Percentiles rank a stretch among this genome's conserved stretches.
Conservation (phyloP, 208 protist species). For the Naegleria lovaniensis region DNA sequence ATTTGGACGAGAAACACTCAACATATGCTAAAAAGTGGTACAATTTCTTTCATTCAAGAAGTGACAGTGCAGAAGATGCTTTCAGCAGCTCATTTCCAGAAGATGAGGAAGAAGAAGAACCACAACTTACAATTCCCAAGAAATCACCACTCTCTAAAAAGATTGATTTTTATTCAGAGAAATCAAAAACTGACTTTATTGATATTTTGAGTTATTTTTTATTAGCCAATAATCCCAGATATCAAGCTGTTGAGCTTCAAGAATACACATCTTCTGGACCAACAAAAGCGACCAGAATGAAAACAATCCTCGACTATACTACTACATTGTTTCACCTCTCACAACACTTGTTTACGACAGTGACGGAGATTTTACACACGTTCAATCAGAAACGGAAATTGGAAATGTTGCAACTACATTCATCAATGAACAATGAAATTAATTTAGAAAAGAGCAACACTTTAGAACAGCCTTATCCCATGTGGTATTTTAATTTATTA, state of each 20-base stretch:
- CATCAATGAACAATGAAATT: no score
- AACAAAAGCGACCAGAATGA: neutral
- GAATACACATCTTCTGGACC: neutral
- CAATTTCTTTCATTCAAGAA: neutral
- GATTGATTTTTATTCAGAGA: neutral
- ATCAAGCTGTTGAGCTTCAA: neutral
- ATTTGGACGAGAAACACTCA: neutral
- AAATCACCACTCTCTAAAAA: neutral
- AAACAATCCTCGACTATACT: neutral
- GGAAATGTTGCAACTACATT: no score
- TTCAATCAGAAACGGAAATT: neutral
- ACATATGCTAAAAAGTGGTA: neutral
- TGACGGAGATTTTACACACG: neutral
- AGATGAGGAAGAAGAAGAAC: neutral
- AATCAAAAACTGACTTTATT: neutral
- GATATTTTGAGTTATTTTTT: neutral
- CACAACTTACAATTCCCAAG: neutral
- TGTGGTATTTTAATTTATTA: neutral
- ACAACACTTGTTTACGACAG: neutral
- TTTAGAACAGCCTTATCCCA: neutral
- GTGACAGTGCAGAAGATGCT: neutral
- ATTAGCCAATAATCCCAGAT: neutral
- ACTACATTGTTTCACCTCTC: neutral
- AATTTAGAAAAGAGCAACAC: neutral
- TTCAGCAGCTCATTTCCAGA: neutral